Evolutionary conservation across 169 alveolate genomes (phyloP).

Genomic region (Toxoplasma gondii): DNA sequence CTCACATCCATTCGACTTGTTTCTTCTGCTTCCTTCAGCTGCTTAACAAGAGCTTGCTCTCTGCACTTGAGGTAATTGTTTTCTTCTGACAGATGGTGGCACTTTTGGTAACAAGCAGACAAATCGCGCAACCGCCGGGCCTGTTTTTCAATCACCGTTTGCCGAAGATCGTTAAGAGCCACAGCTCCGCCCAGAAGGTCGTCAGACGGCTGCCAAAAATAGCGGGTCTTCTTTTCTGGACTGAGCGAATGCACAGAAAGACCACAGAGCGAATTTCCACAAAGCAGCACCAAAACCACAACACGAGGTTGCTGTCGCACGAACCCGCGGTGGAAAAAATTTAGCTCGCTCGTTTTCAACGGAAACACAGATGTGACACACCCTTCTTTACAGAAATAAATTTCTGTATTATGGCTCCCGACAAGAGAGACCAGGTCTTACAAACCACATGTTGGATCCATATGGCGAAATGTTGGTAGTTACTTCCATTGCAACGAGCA

Average conservation of each 20-base stretch:
- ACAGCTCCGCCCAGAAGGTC: slow-evolving; percentile 4
- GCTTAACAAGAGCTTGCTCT: neutral
- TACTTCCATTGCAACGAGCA: too few species aligned
- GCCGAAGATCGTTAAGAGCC: slow-evolving; percentile 2
- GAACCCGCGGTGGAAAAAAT: too few species aligned
- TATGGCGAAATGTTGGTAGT: too few species aligned
- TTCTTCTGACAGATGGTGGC: neutral
- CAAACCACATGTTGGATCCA: too few species aligned
- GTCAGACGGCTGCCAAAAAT: neutral
- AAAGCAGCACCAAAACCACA: too few species aligned
- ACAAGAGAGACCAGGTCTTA: too few species aligned
- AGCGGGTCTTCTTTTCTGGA: neutral
- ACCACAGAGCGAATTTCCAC: neutral
- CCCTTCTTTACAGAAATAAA: too few species aligned
- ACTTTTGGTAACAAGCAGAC: slow-evolving; percentile 1
- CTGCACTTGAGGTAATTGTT: neutral
- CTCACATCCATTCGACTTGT: slow-evolving; percentile 19
- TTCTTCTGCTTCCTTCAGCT: slow-evolving; percentile 22
- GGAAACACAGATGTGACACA: too few species aligned
- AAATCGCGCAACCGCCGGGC: slow-evolving; percentile 9
- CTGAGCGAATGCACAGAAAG: neutral
- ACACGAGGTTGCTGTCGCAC: too few species aligned
- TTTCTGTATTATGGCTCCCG: too few species aligned
- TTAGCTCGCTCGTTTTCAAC: too few species aligned
- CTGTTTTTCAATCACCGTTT: neutral